Evolutionary conservation across 1,284 basidiomycete species (phyloP).

Genomic region (Ganoderma meredithae): DNA sequence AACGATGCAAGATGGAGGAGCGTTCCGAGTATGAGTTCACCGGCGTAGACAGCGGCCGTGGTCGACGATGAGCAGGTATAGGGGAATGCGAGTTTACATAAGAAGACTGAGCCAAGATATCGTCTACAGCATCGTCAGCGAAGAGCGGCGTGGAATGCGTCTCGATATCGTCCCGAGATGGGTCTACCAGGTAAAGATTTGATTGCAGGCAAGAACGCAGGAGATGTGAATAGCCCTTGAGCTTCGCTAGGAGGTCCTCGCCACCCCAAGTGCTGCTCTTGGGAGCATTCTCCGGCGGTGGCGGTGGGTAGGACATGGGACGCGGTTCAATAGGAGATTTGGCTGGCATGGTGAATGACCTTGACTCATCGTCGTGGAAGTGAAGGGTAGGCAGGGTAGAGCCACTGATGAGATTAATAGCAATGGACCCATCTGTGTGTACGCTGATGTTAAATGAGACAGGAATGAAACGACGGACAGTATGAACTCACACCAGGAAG

Average conservation of each 20-base stretch:
- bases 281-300: constrained; percentile 54
- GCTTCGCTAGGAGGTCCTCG: constrained; percentile 81
- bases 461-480: constrained; percentile 26
- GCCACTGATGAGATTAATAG: constrained; percentile 88
- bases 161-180: constrained; percentile 89
- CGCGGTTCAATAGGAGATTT: constrained; percentile 45
- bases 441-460: neutral
- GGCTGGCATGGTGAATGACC: constrained; percentile 70
- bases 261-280: constrained; percentile 73
- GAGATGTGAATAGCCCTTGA: constrained; percentile 77
- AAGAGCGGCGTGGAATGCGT: constrained; percentile 86
- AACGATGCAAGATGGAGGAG: constrained; percentile 82
- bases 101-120: constrained; percentile 80
- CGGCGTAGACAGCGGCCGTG: constrained; percentile 64
- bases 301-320: constrained; percentile 69
- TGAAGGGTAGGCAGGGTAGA: constrained; percentile 90
- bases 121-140: constrained; percentile 82
- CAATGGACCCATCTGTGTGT: constrained; percentile 72
- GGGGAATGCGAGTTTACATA: constrained; percentile 81
- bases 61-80: constrained; percentile 82
- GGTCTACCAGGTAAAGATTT: constrained; percentile 91
- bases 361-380: constrained; percentile 97
- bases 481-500: constrained; percentile 82
- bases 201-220: constrained; percentile 82
- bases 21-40: constrained; percentile 69